These are phyloP conservation scores for Phalaenopsis equestris DNA, from an alignment of 106 monocot species.

Conservation along the genomic window DNA sequence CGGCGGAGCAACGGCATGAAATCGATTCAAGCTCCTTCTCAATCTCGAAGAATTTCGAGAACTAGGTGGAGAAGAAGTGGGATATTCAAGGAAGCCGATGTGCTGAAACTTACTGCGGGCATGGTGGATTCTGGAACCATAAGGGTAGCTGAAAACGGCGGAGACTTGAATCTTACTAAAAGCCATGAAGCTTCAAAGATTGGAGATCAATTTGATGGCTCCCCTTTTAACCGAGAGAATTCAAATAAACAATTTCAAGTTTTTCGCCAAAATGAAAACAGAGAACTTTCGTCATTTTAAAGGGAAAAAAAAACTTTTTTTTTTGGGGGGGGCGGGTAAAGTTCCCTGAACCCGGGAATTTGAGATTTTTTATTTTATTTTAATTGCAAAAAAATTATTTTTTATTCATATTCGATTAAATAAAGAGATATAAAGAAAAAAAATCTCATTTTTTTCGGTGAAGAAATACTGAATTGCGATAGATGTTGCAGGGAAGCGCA, in stretches of 20 bases:
- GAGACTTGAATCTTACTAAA: constrained; percentile 18
- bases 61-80: not conserved
- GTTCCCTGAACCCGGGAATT: too few relatives aligned
- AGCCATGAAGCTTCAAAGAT: constrained; percentile 27
- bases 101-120: not conserved
- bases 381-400: too few relatives aligned
- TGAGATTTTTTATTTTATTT: too few relatives aligned
- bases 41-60: constrained; percentile 22
- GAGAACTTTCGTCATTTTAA: not conserved
- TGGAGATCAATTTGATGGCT: constrained; percentile 13
- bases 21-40: constrained; percentile 35
- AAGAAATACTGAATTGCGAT: not conserved
- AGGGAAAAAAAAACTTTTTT: too few relatives aligned
- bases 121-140: constrained; percentile 11
- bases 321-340: too few relatives aligned
- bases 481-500: not conserved
- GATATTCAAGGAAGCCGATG: constrained; percentile 5
- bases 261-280: not conserved
- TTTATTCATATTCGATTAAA: not conserved
- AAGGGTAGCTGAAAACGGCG: constrained; percentile 9
- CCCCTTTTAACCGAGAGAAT: constrained; percentile 11
- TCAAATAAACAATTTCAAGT: not conserved
- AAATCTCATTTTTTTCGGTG: not conserved
- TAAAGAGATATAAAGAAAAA: not conserved
- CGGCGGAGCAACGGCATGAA: constrained; percentile 21